Conservation (phyloP, 371 early-diverging fungal species). For the Dichotomocladium elegans region DNA sequence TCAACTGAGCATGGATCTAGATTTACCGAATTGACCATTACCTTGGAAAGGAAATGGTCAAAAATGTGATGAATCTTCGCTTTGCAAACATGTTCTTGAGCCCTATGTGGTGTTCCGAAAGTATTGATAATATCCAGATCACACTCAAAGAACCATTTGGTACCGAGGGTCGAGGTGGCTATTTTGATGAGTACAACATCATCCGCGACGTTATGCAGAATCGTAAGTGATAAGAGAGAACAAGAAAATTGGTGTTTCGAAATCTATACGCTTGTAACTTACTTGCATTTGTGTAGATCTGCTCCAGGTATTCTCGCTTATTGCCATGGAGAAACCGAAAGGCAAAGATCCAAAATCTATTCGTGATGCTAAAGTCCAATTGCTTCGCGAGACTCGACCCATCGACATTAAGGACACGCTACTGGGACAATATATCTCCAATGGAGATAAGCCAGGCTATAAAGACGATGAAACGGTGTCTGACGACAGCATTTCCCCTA, state of each 20-base stretch:
- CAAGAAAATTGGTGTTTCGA: not conserved
- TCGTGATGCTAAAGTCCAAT: slow-evolving; percentile 90
- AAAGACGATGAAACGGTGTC: slow-evolving; percentile 86
- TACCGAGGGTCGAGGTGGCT: slow-evolving; percentile 97
- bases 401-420: slow-evolving; percentile 74
- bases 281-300: slow-evolving; percentile 46
- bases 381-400: slow-evolving; percentile 78
- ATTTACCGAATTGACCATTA: slow-evolving; percentile 98
- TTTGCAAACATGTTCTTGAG: slow-evolving; percentile 93
- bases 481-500: slow-evolving; percentile 80
- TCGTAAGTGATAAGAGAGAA: too few relatives aligned
- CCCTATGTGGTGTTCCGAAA: slow-evolving; percentile 83
- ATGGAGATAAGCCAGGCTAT: slow-evolving; percentile 81
- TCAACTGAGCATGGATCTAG: slow-evolving; percentile 36
- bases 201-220: slow-evolving; percentile 99
- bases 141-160: slow-evolving; percentile 98
- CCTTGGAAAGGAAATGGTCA: slow-evolving; percentile 98
- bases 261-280: not conserved
- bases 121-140: slow-evolving; percentile 92
- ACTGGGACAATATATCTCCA: slow-evolving; percentile 87
- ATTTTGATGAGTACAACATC: slow-evolving; percentile 99
- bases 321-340: slow-evolving; percentile 91
- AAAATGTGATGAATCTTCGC: slow-evolving; percentile 89
- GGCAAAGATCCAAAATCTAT: slow-evolving; percentile 85
- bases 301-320: slow-evolving; percentile 85